These are phyloP conservation scores for Coemansia sp. DNA, from an alignment of 192 early-diverging fungal genomes.

Conservation along the genomic window DNA sequence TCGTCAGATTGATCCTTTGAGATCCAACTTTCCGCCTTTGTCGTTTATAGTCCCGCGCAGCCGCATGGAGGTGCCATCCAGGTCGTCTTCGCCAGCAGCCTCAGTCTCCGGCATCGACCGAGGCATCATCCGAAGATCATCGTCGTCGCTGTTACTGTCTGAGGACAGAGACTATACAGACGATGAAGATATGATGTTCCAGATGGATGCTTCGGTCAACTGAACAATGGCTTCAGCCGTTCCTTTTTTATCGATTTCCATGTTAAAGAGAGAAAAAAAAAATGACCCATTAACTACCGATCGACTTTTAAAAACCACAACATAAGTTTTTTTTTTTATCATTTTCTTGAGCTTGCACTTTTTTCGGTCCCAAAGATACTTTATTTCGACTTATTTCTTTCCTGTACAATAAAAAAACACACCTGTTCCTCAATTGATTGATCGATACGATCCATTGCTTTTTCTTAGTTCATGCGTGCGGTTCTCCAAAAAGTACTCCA, in stretches of 20 bases:
- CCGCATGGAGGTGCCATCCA: constrained; percentile 14
- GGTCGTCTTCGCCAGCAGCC: neutral
- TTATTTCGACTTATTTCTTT: neutral
- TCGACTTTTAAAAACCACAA: too few relatives aligned
- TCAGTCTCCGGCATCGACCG: neutral
- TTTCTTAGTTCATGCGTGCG: constrained; percentile 56
- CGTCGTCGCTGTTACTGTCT: neutral
- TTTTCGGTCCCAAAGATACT: too few relatives aligned
- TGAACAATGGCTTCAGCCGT: neutral
- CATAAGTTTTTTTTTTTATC: neutral
- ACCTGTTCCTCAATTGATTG: neutral
- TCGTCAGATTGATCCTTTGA: constrained; percentile 12
- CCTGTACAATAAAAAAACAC: neutral
- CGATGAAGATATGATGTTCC: constrained; percentile 54
- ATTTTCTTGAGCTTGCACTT: neutral
- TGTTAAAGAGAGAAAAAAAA: too few relatives aligned
- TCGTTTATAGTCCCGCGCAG: constrained; percentile 51
- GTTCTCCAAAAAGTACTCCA: constrained; percentile 65
- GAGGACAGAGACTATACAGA: constrained; percentile 9
- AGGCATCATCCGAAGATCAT: neutral
- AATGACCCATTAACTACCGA: too few relatives aligned
- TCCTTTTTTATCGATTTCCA: too few relatives aligned
- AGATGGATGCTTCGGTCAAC: constrained; percentile 41
- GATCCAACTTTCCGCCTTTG: constrained; percentile 51
- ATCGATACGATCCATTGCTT: neutral